These are phyloP conservation scores for Irpex sp. DNA, from an alignment of 1,284 basidiomycete species.

Conservation along the genomic window DNA sequence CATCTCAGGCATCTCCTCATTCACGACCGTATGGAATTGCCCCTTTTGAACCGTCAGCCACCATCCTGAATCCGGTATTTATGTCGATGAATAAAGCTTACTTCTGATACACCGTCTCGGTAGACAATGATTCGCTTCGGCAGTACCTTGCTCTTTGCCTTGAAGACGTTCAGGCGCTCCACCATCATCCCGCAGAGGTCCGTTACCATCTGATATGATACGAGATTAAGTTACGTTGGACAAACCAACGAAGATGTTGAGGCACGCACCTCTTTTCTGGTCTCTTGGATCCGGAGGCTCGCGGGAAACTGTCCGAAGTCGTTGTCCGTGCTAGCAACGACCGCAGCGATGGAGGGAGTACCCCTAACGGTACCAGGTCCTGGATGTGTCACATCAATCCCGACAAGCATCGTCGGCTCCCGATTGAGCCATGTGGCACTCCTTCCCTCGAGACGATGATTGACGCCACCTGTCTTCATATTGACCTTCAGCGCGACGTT, in stretches of 20 bases:
- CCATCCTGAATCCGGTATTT: too few relatives aligned
- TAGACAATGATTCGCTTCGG: constrained; percentile 70
- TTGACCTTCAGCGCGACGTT: constrained; percentile 80
- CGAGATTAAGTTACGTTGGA: neutral
- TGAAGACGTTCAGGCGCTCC: constrained; percentile 56
- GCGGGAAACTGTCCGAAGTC: constrained; percentile 69
- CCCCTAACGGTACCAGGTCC: constrained; percentile 61
- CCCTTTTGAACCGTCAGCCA: constrained; percentile 40
- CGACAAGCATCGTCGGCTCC: constrained; percentile 70
- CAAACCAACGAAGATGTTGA: neutral
- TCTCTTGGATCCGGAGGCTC: constrained; percentile 67
- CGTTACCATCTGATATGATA: constrained; percentile 57
- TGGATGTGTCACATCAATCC: constrained; percentile 83
- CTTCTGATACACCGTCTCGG: constrained; percentile 77
- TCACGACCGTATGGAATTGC: constrained; percentile 66
- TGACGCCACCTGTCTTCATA: constrained; percentile 77
- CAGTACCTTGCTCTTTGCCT: constrained; percentile 40
- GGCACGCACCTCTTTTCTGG: constrained; percentile 65
- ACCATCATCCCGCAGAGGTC: constrained; percentile 67
- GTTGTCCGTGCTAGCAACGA: constrained; percentile 67
- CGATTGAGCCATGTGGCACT: constrained; percentile 54
- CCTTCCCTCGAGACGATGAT: constrained; percentile 54
- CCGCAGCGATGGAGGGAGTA: constrained; percentile 76
- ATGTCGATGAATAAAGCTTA: constrained; percentile 17
- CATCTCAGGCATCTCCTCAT: constrained; percentile 65